Evolutionary conservation across 2,329 filamentous ascomycete genomes (phyloP), one percentile per base, ranked within the genome.

Genomic region (Colletotrichum horii): DNA sequence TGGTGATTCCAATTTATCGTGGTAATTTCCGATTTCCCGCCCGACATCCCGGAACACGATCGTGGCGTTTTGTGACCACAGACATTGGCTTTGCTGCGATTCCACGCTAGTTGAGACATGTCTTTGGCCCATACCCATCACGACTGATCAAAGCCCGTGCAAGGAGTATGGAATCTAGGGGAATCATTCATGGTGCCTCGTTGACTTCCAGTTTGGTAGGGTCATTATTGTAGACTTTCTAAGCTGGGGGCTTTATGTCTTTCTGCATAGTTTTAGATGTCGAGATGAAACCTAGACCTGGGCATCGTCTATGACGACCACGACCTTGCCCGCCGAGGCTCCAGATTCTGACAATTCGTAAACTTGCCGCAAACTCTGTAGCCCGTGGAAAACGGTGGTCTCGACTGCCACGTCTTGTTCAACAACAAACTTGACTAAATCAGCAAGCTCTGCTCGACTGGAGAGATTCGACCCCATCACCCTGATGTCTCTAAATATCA

Each of bases 281-380:
- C 9, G 4, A 3, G 24, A 28, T 58, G 24, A 58, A 22, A 8
- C 12, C 28, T 82, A 76, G 19, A 84, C 71, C 77, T 85, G 83
- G 58, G 85, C 82, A 24, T 83, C 78, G 77, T 91, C 89, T n/a
- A 91, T 85, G 14, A 91, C 79, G 36, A 91, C 85, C 38, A 90
- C 85, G 1, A 83, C 89, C 81, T 92, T 91, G 2, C 91, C 89
- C 77, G 65, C 87, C 84, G 79, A 91, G 86, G 82, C 88, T 88
- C 0, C 90, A 90, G 19, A 86, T 85, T 74, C 89, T 83, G 4
- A 90, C 87, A 74, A 88, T 78, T 55, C 88, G 83, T 8, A 90
- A 79, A 78, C 91, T 79, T 65, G 89, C 85, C 7, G 85, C 85
- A 24, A 92, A 87, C 77, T 88, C 87, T 88, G 84, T 19, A 93